Percentiles rank a stretch among this genome's conserved stretches.
Conservation (phyloP, 768 basidiomycete species). For the Calocybe cyanea region DNA sequence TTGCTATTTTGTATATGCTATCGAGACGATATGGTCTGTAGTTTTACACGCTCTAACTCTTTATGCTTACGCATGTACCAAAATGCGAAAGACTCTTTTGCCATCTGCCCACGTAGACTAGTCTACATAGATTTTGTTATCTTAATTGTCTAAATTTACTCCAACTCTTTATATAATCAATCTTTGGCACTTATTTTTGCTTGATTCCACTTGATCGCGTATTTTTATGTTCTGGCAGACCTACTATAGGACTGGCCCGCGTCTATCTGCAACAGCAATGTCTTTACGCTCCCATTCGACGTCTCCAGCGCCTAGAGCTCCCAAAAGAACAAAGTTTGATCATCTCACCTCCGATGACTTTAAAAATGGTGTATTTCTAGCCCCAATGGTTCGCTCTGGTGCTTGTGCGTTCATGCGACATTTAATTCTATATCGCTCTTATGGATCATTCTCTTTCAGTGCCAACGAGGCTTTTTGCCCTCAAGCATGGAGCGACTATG, state of each 20-base stretch:
- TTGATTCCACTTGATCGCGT: background rate
- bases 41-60: no score
- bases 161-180: no score
- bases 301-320: constrained; percentile 42
- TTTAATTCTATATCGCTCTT: constrained; percentile 7
- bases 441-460: constrained; percentile 41
- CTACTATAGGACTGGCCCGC: background rate
- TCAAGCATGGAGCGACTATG: constrained; percentile 90
- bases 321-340: constrained; percentile 54
- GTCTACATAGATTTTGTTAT: no score
- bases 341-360: constrained; percentile 72
- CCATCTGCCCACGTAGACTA: no score
- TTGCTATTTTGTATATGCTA: no score
- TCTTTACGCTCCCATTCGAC: constrained; percentile 48
- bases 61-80: no score
- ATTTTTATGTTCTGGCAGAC: constrained; percentile 14
- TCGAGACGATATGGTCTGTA: no score
- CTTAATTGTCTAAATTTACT: no score
- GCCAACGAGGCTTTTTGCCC: constrained; percentile 78
- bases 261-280: constrained; percentile 30
- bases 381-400: constrained; percentile 97
- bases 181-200: no score
- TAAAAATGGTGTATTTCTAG: constrained; percentile 88
- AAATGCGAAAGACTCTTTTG: no score
- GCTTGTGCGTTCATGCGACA: constrained; percentile 51